These are phyloP conservation scores for Vigna trinervia DNA, from an alignment of 306 rosid species.

Conservation along the genomic window DNA sequence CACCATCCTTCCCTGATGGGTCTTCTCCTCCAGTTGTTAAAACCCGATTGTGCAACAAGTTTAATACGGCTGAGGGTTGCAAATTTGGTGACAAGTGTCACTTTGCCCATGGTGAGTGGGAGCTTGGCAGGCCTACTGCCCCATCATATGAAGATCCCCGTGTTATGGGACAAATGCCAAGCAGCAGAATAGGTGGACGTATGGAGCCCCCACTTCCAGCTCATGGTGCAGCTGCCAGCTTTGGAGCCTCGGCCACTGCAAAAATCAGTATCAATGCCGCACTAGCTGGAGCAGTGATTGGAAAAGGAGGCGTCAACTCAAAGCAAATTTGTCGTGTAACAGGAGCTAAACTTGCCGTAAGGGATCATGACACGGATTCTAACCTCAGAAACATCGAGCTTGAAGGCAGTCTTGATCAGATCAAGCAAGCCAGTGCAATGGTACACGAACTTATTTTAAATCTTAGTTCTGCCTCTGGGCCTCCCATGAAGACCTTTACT, in stretches of 20 bases:
- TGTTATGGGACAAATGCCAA: constrained; percentile 54
- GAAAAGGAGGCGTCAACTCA: constrained; percentile 79
- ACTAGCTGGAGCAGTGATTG: constrained; percentile 85
- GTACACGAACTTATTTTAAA: constrained; percentile 78
- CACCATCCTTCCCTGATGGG: constrained; percentile 77
- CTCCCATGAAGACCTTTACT: constrained; percentile 49
- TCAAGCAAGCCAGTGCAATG: constrained; percentile 83
- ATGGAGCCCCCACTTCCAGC: constrained; percentile 50
- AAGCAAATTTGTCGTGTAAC: constrained; percentile 86
- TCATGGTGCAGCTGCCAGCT: constrained; percentile 70
- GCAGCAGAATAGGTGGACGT: constrained; percentile 66
- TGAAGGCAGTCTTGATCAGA: constrained; percentile 71
- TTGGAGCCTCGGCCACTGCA: constrained; percentile 83
- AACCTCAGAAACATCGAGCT: constrained; percentile 82
- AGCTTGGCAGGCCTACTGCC: constrained; percentile 73
- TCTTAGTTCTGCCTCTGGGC: constrained; percentile 61
- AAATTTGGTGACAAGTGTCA: constrained; percentile 88
- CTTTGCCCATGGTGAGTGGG: constrained; percentile 69
- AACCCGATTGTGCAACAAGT: constrained; percentile 84
- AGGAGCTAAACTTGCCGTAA: constrained; percentile 78
- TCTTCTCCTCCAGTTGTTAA: constrained; percentile 78
- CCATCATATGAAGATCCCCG: constrained; percentile 73
- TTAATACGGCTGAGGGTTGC: constrained; percentile 82
- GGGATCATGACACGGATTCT: constrained; percentile 79
- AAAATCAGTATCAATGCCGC: constrained; percentile 84